A percentile compares a stretch with the other conserved stretches of the same genome.
phyloP scores from a whole-genome alignment of 495 filamentous ascomycete species.

The Ascodesmis nigricans region DNA sequence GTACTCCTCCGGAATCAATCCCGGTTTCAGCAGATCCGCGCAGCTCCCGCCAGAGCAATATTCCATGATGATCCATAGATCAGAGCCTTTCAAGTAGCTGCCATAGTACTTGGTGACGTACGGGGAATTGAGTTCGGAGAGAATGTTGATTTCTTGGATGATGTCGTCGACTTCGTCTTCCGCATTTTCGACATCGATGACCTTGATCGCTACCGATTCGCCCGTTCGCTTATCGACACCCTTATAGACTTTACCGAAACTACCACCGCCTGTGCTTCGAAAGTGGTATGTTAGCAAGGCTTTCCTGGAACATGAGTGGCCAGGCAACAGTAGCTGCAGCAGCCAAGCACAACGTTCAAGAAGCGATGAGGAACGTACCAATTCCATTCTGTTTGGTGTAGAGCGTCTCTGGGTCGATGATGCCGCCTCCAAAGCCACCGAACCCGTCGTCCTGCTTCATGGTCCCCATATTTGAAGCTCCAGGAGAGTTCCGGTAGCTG shows the following conservation, averaged over 20 bases:
- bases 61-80: conserved; percentile 99
- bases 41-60: conserved; percentile 86
- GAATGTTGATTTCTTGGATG: conserved; percentile 86
- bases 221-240: conserved; percentile 23
- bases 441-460: conserved; percentile 13
- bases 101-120: conserved; percentile 94
- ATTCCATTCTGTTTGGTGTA: conserved; percentile 91
- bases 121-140: conserved; percentile 78
- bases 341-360: not conserved
- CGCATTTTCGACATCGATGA: conserved; percentile 88
- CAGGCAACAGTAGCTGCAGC: not conserved
- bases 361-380: conserved; percentile 32
- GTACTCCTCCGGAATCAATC: conserved; percentile 66
- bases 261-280: conserved; percentile 56
- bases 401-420: conserved; percentile 58
- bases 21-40: conserved; percentile 88
- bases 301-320: not conserved
- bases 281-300: conserved; percentile 10
- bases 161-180: conserved; percentile 97
- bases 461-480: too few species aligned
- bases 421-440: conserved; percentile 6
- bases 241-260: conserved; percentile 94
- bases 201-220: conserved; percentile 27
- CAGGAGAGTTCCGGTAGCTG: too few species aligned
- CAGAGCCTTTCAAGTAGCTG: conserved; percentile 79